phyloP scores from a whole-genome alignment of 345 rosid genomes.

The Citrus mangshanensis region DNA sequence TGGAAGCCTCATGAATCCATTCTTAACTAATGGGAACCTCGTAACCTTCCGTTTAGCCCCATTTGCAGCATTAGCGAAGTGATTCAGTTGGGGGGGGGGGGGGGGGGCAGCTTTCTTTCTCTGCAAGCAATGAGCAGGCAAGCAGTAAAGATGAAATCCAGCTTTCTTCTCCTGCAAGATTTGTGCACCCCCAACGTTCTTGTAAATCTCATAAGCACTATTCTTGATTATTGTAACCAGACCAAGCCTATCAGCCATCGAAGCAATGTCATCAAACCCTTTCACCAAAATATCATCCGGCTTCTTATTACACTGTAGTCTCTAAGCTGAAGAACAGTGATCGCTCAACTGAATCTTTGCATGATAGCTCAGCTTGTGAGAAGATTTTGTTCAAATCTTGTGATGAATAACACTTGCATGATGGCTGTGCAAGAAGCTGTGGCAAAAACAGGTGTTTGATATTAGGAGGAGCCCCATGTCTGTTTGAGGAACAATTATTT shows the following conservation, averaged over 20 bases:
- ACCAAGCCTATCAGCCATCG: conserved; percentile 9
- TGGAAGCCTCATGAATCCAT: background rate
- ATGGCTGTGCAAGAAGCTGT: conserved; percentile 23
- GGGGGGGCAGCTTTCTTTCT: conserved; percentile 3
- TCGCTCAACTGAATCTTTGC: background rate
- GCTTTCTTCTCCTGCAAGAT: background rate
- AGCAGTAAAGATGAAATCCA: conserved; percentile 9
- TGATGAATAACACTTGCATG: conserved; percentile 1
- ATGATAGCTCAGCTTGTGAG: background rate
- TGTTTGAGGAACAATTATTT: conserved; percentile 13
- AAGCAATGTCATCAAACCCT: conserved; percentile 1
- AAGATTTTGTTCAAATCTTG: conserved; percentile 21
- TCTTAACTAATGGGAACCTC: conserved; percentile 3
- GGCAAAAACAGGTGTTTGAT: conserved; percentile 9
- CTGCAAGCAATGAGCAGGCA: conserved; percentile 20
- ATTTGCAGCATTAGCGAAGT: background rate
- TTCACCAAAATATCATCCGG: background rate
- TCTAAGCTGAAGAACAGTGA: background rate
- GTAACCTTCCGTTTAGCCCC: conserved; percentile 11
- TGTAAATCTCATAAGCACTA: conserved; percentile 22
- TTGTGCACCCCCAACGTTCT: conserved; percentile 6
- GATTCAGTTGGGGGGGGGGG: background rate
- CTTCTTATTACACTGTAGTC: background rate
- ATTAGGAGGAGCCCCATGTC: conserved; percentile 22
- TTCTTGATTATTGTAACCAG: background rate